Conservation (phyloP, 441 rosid genomes). For the Omphalea diandra region DNA sequence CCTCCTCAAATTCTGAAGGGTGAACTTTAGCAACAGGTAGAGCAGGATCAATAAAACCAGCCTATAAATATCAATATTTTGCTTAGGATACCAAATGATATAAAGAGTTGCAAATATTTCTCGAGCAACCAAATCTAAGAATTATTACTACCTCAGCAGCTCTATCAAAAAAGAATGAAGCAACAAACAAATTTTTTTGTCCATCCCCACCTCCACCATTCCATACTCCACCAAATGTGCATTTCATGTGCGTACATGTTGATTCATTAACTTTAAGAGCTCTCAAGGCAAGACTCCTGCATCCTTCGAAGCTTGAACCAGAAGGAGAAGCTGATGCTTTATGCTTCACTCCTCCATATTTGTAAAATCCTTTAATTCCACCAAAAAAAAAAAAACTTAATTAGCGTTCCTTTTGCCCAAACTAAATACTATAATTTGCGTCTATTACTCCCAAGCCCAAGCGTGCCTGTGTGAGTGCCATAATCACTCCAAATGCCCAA, state of each 20-base stretch:
- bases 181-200: conserved; percentile 81
- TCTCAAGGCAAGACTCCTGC: conserved; percentile 61
- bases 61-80: conserved; percentile 39
- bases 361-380: conserved; percentile 55
- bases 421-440: neutral
- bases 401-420: conserved; percentile 1
- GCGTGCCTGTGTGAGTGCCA: neutral
- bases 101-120: neutral
- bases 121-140: neutral
- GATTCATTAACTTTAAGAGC: conserved; percentile 85
- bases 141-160: conserved; percentile 80
- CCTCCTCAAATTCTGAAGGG: conserved; percentile 69
- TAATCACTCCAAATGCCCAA: neutral
- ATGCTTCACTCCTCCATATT: conserved; percentile 66
- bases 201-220: conserved; percentile 99
- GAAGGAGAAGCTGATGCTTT: conserved; percentile 64
- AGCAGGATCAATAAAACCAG: conserved; percentile 66
- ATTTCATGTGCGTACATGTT: conserved; percentile 78
- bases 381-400: neutral
- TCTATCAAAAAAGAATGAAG: conserved; percentile 95
- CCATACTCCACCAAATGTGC: conserved; percentile 97
- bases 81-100: conserved; percentile 7
- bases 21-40: conserved; percentile 68
- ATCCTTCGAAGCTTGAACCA: conserved; percentile 71
- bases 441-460: neutral